These are phyloP conservation scores for Tuber magnatum DNA, from an alignment of 495 filamentous ascomycete species.

Conservation along the genomic window DNA sequence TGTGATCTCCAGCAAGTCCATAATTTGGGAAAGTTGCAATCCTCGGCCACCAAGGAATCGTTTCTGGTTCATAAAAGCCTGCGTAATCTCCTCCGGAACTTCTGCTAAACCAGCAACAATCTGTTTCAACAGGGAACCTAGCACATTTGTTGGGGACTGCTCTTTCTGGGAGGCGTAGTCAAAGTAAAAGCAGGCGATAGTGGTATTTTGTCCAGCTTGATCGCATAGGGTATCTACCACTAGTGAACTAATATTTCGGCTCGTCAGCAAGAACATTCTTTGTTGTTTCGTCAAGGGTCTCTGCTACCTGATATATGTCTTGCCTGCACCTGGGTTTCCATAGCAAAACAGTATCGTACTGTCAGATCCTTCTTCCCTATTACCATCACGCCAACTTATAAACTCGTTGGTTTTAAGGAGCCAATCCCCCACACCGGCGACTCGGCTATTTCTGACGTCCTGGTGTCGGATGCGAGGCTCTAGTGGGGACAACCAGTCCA, in stretches of 20 bases:
- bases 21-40: neutral
- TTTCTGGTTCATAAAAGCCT: neutral
- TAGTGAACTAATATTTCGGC: neutral
- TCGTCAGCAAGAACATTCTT: neutral
- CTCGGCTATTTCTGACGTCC: neutral
- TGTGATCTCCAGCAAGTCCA: neutral
- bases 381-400: neutral
- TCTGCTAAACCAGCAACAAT: neutral
- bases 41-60: neutral
- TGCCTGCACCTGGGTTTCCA: neutral
- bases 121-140: neutral
- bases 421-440: neutral
- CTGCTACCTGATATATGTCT: neutral
- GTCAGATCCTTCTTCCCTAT: neutral
- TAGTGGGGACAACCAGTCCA: neutral
- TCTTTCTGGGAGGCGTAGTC: neutral
- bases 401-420: neutral
- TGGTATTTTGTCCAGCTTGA: neutral
- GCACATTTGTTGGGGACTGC: neutral
- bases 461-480: neutral
- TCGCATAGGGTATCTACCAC: neutral
- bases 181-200: neutral
- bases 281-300: neutral
- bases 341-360: neutral
- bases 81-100: neutral